These are phyloP conservation scores for Biancaea sappan DNA, from an alignment of 306 rosid genomes.

Conservation along the genomic window DNA sequence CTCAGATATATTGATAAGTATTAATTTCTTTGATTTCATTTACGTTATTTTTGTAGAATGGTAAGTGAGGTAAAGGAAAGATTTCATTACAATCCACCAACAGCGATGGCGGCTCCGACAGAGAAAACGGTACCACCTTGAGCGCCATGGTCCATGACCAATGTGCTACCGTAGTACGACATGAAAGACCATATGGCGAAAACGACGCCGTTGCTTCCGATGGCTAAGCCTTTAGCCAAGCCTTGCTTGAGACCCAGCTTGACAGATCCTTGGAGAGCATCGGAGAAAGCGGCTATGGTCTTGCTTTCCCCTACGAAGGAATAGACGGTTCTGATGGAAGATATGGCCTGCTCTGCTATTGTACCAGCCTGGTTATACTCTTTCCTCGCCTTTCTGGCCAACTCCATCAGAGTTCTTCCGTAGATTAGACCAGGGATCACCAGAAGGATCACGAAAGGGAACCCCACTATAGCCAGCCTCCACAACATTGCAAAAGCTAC, in stretches of 20 bases:
- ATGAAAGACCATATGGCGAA: conserved; percentile 79
- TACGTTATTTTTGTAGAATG: neutral
- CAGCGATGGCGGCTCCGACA: conserved; percentile 65
- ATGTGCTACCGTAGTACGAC: conserved; percentile 68
- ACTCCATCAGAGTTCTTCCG: conserved; percentile 62
- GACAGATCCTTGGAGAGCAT: conserved; percentile 58
- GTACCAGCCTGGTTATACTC: conserved; percentile 63
- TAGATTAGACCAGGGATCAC: conserved; percentile 73
- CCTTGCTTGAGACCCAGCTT: conserved; percentile 71
- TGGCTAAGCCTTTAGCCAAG: conserved; percentile 72
- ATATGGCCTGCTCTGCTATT: conserved; percentile 67
- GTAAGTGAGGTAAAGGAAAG: neutral
- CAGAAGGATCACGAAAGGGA: conserved; percentile 60
- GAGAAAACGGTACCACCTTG: conserved; percentile 76
- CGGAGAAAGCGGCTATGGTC: conserved; percentile 54
- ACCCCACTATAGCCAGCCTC: conserved; percentile 72
- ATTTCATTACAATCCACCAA: conserved; percentile 72
- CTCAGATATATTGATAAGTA: too few relatives aligned
- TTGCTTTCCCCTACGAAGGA: conserved; percentile 69
- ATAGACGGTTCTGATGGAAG: conserved; percentile 73
- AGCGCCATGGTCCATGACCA: conserved; percentile 76
- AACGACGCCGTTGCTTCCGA: conserved; percentile 73
- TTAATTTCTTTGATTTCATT: neutral
- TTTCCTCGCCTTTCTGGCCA: conserved; percentile 59
- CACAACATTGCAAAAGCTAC: conserved; percentile 60